phyloP scores from a whole-genome alignment of 805 yeast species.

The Saccharomycopsis sp. region DNA sequence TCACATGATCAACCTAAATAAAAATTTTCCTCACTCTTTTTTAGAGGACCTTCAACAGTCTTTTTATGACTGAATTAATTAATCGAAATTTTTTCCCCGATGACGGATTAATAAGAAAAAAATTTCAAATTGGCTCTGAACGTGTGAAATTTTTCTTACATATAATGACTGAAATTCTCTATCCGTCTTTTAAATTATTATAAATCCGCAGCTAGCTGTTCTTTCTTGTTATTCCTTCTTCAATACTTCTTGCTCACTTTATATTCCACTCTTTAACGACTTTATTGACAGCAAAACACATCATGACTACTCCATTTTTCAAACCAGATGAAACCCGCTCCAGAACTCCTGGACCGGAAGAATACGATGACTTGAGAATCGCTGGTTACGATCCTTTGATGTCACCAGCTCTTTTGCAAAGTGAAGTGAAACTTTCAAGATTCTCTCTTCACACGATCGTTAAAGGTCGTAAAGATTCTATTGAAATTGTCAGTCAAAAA shows the following conservation, averaged over 20 bases:
- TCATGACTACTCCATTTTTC: background rate
- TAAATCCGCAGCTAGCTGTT: too few species aligned
- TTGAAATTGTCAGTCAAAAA: conserved; percentile 65
- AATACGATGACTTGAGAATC: conserved; percentile 63
- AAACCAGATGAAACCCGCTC: conserved; percentile 1
- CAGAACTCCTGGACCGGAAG: conserved; percentile 16
- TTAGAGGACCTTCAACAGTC: background rate
- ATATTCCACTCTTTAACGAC: background rate
- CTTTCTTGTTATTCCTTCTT: background rate
- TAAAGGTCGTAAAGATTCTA: conserved; percentile 69
- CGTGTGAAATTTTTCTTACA: background rate
- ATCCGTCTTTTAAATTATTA: background rate
- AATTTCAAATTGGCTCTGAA: background rate
- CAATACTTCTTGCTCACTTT: background rate
- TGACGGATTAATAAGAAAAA: background rate
- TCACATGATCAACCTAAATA: background rate
- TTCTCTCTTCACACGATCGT: conserved; percentile 57
- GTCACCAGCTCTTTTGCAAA: conserved; percentile 90
- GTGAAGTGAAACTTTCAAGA: conserved; percentile 67
- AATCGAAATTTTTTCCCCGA: background rate
- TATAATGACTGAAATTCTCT: background rate
- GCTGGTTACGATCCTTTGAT: conserved; percentile 90
- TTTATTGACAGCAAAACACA: background rate
- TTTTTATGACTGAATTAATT: background rate
- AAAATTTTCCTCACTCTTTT: background rate